Base-by-base conservation (phyloP, 805 yeast genomes). In the Candida namnaoensis region DNA sequence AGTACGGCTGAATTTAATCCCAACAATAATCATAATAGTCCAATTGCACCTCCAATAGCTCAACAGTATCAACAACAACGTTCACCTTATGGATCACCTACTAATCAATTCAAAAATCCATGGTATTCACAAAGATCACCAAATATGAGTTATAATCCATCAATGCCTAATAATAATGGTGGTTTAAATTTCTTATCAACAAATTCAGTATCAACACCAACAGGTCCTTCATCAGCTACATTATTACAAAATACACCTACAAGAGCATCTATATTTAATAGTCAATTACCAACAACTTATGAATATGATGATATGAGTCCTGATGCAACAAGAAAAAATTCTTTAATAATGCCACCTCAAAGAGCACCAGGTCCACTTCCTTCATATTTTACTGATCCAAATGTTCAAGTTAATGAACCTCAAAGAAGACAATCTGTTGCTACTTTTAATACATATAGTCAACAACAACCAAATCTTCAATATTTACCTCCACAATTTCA, bases 251-350 rank as follows among this genome's bases (percentile, higher is more conserved):
- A 48, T 43, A 35, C 51, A 5, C 55, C 55, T 11, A 48, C 53
- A 9, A 44, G 58, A 33, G 4, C 28, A n/a, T 35, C 48, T 2
- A 38, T 46, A 5, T 52, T 50, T 41, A 53, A 47, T 38, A 44
- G 47, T 8, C 76, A 71, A 44, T 54, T 74, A 12, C 75, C 77
- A 25, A 67, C 73, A 2, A 74, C 78, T 2, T 74, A 73, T 52
- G 80, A 74, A 50, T 53, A 65, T 43, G 68, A 62, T 13, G 52
- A 51, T 33, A 45, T 46, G 46, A 34, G 38, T 13, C 42, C 50
- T 12, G 15, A 44, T 27, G 30, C 44, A 1, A 39, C 54, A 10
- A 40, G 54, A 14, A 47, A 52, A 42, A 48, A 49, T 38, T 50
- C 56, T 32, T 38, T 64, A 35, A 52, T 69, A 9, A 48, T 62